Conservation (phyloP, 1,284 basidiomycete genomes). For the Tylopilus sp. region DNA sequence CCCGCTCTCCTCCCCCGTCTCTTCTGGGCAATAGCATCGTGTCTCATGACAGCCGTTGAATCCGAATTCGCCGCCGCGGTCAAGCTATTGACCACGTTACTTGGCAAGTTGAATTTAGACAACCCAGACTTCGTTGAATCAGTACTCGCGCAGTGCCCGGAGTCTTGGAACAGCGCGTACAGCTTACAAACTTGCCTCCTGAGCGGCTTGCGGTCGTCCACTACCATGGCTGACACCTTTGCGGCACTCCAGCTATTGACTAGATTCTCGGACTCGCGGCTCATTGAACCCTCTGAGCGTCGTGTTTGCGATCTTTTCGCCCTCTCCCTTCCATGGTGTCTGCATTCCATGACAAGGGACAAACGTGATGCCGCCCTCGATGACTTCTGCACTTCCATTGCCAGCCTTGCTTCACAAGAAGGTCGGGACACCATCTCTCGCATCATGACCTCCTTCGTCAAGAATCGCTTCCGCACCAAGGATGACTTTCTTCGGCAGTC, state of each 20-base stretch:
- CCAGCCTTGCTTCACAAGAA: conserved; percentile 66
- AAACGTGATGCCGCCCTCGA: conserved; percentile 58
- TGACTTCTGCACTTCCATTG: conserved; percentile 73
- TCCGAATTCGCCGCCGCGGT: conserved; percentile 73
- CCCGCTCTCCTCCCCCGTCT: conserved; percentile 70
- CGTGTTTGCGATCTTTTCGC: conserved; percentile 83
- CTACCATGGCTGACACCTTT: conserved; percentile 66
- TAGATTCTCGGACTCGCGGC: conserved; percentile 55
- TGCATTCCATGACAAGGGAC: conserved; percentile 72
- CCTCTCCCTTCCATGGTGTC: conserved; percentile 82
- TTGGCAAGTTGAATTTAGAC: conserved; percentile 72
- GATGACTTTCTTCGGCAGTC: conserved; percentile 94
- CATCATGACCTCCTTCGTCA: conserved; percentile 86
- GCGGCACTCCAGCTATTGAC: conserved; percentile 64
- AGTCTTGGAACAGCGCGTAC: conserved; percentile 65
- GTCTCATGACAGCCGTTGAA: conserved; percentile 80
- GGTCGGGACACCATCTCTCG: conserved; percentile 73
- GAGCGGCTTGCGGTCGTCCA: conserved; percentile 76
- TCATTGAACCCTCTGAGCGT: conserved; percentile 70
- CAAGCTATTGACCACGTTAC: conserved; percentile 61
- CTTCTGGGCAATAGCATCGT: conserved; percentile 84
- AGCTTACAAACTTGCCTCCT: conserved; percentile 75
- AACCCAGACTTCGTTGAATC: conserved; percentile 59
- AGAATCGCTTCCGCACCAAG: conserved; percentile 83
- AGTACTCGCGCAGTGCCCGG: conserved; percentile 64